Evolutionary conservation across 257 asterid genomes (phyloP), one percentile per base, ranked within the genome.

Genomic region (Solanum tacnaense): DNA sequence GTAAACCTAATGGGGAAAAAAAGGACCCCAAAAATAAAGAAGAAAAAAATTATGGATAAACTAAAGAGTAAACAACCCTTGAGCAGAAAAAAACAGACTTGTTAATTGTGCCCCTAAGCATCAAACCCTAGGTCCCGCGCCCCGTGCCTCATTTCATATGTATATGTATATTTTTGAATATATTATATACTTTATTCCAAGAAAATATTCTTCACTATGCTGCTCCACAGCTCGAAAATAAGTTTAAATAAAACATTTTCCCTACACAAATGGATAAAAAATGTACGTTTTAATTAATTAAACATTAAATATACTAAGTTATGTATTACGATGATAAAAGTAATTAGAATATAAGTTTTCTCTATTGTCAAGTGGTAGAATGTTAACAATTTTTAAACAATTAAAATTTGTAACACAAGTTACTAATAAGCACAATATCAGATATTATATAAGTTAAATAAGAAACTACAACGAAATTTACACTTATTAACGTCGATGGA

Each of bases 61-160:
- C 25, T 44, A 84, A 60, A 83, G 6, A 52, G 56, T 21, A 13
- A 36, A 65, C 5, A 68, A 18, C 13, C 82, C 65, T 41, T 44
- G 87, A 68, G 85, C 18, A 89, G 89, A 29, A 72, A 35, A 75
- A 71, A 56, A 84, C 74, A 49, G 23, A 84, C 78, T 32, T 44
- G 78, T 34, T 31, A 68, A 78, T 29, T 36, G 56, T 49, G 21
- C 74, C 73, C 84, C 49, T 38, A 38, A 90, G 88, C 96, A 91
- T 88, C 89, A 92, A 95, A 91, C 94, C 94, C 95, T 35, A 93
- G 88, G 95, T 88, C 87, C 96, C 93, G 98, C 98, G 98, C 96
- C 98, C 96, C 98, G 96, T 94, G 98, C 96, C 96, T 90, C 87
- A 87, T 91, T 76, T 88, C 92, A 83, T 27, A 49, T 46, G 58